Evolutionary conservation across 2,329 filamentous ascomycete species (phyloP).

Genomic region (Fusarium sp.): DNA sequence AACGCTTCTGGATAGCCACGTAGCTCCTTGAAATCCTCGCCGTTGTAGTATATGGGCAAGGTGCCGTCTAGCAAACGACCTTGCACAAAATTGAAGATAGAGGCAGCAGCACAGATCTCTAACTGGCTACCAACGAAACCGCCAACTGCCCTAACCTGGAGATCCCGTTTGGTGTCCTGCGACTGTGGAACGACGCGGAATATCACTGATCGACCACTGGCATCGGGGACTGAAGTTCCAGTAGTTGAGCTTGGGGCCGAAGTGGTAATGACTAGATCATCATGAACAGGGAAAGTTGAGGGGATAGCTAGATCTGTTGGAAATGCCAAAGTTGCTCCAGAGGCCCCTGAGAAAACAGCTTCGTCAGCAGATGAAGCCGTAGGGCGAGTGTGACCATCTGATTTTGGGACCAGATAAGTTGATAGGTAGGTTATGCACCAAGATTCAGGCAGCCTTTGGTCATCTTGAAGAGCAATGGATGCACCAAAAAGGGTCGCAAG

Average conservation of each 20-base stretch:
- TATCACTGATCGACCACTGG: neutral
- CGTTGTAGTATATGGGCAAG: neutral
- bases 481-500: neutral
- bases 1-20: neutral
- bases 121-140: neutral
- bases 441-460: neutral
- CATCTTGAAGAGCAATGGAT: neutral
- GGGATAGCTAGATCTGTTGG: neutral
- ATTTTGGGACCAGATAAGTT: neutral
- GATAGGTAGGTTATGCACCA: constrained; percentile 8
- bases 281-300: neutral
- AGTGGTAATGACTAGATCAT: neutral
- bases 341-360: neutral
- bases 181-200: neutral
- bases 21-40: neutral
- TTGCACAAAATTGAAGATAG: neutral
- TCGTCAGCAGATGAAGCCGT: neutral
- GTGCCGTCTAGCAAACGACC: neutral
- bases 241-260: neutral
- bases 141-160: neutral
- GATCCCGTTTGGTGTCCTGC: neutral
- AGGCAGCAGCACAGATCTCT: neutral
- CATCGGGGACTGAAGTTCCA: neutral
- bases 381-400: neutral
- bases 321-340: neutral